Evolutionary conservation across 2,329 filamentous ascomycete genomes (phyloP).

Genomic region (Amauroascus niger): DNA sequence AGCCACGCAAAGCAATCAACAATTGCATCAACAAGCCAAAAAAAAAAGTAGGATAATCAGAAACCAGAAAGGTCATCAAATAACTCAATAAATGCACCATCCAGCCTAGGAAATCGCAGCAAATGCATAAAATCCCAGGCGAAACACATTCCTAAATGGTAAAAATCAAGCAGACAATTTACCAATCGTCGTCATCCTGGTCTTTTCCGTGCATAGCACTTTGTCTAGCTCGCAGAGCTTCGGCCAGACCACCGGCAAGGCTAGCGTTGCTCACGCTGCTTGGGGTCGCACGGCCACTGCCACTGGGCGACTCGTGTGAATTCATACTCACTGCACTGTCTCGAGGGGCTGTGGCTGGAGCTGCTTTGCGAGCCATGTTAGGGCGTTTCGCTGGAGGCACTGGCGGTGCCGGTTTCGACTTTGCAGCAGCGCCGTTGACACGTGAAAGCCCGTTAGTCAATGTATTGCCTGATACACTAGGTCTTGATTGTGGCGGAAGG

Average conservation of each 20-base stretch:
- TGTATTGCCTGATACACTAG: slow-evolving; percentile 45
- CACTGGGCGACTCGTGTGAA: slow-evolving; percentile 43
- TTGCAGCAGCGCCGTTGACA: slow-evolving; percentile 34
- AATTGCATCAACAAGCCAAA: neutral
- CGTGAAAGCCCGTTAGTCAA: slow-evolving; percentile 30
- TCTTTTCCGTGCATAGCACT: slow-evolving; percentile 62
- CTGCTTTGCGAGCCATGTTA: slow-evolving; percentile 60
- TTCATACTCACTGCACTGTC: slow-evolving; percentile 50
- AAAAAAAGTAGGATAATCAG: neutral
- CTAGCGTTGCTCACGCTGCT: slow-evolving; percentile 49
- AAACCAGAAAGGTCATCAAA: neutral
- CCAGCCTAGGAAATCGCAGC: neutral
- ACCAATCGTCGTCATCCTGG: slow-evolving; percentile 50
- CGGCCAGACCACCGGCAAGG: slow-evolving; percentile 63
- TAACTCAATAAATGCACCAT: neutral
- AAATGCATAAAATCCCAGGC: neutral
- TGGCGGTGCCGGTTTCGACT: slow-evolving; percentile 61
- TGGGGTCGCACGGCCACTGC: slow-evolving; percentile 61
- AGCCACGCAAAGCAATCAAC: neutral
- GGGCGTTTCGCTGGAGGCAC: slow-evolving; percentile 74
- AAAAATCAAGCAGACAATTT: neutral
- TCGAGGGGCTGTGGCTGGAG: slow-evolving; percentile 54
- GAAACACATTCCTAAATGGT: neutral
- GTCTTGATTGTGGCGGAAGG: slow-evolving; percentile 47
- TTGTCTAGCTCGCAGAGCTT: slow-evolving; percentile 67